Conservation (phyloP, 768 basidiomycete species). For the Hirschioporus abietinus region DNA sequence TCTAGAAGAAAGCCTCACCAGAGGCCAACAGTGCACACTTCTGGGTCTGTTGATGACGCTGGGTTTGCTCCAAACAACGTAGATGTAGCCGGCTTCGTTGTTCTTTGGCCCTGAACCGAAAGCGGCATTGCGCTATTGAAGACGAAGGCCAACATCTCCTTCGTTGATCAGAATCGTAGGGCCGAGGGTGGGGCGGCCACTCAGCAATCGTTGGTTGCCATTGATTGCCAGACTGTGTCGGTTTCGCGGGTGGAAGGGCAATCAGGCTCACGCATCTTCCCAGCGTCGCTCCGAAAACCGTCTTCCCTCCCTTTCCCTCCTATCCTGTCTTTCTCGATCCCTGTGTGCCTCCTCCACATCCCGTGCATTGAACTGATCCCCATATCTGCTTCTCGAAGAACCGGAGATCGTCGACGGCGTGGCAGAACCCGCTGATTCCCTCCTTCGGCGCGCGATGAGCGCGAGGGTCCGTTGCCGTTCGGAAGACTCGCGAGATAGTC, state of each 20-base stretch:
- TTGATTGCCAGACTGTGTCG: not conserved
- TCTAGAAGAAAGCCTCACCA: no score
- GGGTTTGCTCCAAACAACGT: no score
- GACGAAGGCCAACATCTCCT: no score
- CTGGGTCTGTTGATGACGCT: no score
- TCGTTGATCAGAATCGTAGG: no score
- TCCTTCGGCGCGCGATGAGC: conserved; percentile 60
- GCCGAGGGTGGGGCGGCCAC: no score
- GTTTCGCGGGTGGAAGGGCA: no score
- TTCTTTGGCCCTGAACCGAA: no score
- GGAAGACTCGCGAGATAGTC: conserved; percentile 65
- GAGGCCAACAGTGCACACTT: no score
- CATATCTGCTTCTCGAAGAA: conserved; percentile 30
- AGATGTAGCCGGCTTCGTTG: no score
- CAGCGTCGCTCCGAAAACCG: not conserved
- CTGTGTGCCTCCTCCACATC: conserved; percentile 69
- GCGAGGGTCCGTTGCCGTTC: conserved; percentile 71
- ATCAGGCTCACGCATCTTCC: not conserved
- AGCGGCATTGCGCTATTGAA: no score
- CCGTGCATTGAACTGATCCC: conserved; percentile 62
- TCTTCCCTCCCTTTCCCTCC: not conserved
- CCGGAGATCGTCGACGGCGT: conserved; percentile 69
- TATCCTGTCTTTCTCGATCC: conserved; percentile 27
- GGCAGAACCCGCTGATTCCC: conserved; percentile 56
- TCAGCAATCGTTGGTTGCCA: no score